Evolutionary conservation across 2,329 filamentous ascomycete species (phyloP).

Genomic region (Keithomyces neogunnii): DNA sequence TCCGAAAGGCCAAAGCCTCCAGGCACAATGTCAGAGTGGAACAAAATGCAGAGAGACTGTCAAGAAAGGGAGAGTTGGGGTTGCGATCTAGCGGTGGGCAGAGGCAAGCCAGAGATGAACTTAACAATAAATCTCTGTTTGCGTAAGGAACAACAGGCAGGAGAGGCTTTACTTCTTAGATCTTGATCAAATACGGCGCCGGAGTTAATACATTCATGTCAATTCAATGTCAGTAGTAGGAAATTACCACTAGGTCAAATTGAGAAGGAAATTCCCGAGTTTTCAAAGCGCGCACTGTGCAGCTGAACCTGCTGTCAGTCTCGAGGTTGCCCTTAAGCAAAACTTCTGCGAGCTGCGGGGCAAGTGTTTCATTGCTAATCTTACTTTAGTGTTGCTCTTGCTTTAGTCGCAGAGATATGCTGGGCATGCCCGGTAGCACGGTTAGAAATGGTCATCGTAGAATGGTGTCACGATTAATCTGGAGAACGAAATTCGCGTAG

Average conservation of each 20-base stretch:
- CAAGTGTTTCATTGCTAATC: no score
- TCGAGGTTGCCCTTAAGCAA: no score
- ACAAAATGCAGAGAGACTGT: constrained; percentile 60
- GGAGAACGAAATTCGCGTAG: no score
- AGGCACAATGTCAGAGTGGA: constrained; percentile 72
- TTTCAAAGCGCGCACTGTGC: no score
- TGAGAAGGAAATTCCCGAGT: not conserved
- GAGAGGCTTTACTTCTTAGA: not conserved
- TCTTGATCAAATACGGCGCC: not conserved
- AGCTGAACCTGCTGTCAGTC: no score
- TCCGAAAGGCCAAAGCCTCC: constrained; percentile 66
- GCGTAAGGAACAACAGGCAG: constrained; percentile 34
- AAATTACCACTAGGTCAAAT: not conserved
- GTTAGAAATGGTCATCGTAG: no score
- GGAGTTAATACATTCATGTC: constrained; percentile 2
- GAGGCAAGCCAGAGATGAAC: constrained; percentile 53
- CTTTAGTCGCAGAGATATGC: no score
- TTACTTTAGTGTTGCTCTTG: no score
- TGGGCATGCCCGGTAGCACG: no score
- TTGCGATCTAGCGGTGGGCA: constrained; percentile 59
- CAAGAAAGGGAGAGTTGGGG: constrained; percentile 70
- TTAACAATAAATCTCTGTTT: constrained; percentile 74
- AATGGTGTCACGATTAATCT: no score
- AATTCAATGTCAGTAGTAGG: not conserved
- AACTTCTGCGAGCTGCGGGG: no score